These are phyloP conservation scores for Garcia nutans DNA, from an alignment of 345 rosid species.

Conservation along the genomic window DNA sequence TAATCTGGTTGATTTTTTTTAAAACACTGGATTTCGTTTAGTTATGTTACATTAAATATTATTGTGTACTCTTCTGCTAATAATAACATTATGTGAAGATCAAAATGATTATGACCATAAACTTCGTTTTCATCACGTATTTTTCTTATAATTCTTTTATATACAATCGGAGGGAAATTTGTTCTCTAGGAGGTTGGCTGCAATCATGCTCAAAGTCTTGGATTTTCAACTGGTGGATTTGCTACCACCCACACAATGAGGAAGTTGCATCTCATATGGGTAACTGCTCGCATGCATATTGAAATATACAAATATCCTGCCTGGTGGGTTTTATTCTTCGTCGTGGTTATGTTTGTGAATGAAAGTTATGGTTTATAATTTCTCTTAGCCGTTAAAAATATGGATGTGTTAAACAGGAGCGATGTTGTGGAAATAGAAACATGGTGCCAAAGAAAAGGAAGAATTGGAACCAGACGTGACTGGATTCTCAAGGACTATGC, in stretches of 20 bases:
- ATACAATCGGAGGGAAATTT: background rate
- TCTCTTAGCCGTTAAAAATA: background rate
- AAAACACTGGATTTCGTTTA: background rate
- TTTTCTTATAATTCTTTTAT: background rate
- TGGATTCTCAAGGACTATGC: constrained; percentile 74
- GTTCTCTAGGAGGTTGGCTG: constrained; percentile 78
- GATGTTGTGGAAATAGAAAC: constrained; percentile 96
- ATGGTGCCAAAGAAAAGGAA: constrained; percentile 93
- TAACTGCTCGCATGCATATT: constrained; percentile 96
- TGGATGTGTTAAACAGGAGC: constrained; percentile 52
- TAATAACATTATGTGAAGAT: background rate
- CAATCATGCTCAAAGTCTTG: constrained; percentile 87
- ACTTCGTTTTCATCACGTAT: background rate
- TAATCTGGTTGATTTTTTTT: background rate
- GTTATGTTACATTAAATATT: background rate
- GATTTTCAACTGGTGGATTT: constrained; percentile 91
- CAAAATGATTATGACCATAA: background rate
- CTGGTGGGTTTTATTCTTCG: constrained; percentile 47
- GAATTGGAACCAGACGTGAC: constrained; percentile 94
- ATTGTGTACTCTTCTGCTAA: background rate
- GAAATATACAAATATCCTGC: constrained; percentile 92
- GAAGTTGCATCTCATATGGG: constrained; percentile 97
- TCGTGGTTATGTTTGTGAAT: background rate
- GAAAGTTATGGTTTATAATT: background rate
- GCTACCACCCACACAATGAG: constrained; percentile 84